phyloP scores from a whole-genome alignment of 164 flowering plant genomes.

The Nelumbo lutea region DNA sequence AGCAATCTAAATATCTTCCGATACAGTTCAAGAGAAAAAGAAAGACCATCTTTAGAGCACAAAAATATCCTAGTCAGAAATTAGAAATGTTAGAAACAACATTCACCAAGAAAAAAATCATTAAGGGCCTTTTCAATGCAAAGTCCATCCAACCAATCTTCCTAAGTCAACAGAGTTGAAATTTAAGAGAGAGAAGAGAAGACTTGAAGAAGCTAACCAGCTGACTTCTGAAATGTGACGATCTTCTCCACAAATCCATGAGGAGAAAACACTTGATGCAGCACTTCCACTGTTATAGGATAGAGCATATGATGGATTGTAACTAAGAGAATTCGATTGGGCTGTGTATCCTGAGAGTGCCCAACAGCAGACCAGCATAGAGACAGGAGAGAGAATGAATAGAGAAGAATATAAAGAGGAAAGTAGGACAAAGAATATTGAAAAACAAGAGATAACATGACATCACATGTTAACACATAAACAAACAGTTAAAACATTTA shows the following conservation, averaged over 20 bases:
- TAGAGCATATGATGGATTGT: constrained; percentile 97
- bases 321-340: constrained; percentile 96
- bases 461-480: constrained; percentile 5
- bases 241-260: constrained; percentile 99
- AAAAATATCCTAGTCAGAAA: neutral
- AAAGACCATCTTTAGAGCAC: neutral
- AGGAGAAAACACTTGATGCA: constrained; percentile 99
- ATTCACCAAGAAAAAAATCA: neutral
- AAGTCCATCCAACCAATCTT: constrained; percentile 11
- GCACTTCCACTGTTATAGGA: constrained; percentile 99
- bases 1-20: constrained; percentile 7
- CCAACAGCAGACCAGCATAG: constrained; percentile 61
- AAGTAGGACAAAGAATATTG: constrained; percentile 25
- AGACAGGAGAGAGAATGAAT: constrained; percentile 42
- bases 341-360: constrained; percentile 71
- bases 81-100: constrained; percentile 5
- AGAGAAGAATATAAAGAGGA: constrained; percentile 40
- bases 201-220: constrained; percentile 91
- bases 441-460: constrained; percentile 12
- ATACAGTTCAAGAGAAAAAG: neutral
- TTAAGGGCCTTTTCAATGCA: neutral
- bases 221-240: constrained; percentile 99
- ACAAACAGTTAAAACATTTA: constrained; percentile 6
- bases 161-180: constrained; percentile 9
- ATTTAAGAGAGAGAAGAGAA: constrained; percentile 30